These are phyloP conservation scores for Trapa bicornis DNA, from an alignment of 345 rosid species.

Conservation along the genomic window DNA sequence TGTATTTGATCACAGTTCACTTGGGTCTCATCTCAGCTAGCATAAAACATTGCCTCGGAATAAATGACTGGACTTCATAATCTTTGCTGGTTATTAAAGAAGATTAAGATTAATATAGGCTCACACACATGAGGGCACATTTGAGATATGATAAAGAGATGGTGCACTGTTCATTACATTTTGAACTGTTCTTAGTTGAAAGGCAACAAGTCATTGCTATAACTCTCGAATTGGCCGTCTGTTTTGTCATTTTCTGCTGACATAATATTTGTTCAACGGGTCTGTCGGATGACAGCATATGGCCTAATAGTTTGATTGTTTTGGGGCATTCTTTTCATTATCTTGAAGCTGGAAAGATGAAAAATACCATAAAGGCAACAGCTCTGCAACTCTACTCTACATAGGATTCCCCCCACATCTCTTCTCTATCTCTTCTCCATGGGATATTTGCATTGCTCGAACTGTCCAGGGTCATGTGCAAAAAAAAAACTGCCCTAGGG, in stretches of 20 bases:
- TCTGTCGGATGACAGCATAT: neutral
- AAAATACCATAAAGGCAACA: neutral
- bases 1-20: too few species aligned
- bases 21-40: too few species aligned
- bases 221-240: neutral
- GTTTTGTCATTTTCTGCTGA: constrained; percentile 2
- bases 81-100: too few species aligned
- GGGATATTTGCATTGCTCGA: too few species aligned
- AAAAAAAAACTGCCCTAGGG: too few species aligned
- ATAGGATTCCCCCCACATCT: neutral
- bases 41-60: too few species aligned
- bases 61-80: too few species aligned
- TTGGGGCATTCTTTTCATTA: neutral
- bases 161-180: neutral
- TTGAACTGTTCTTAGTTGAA: neutral
- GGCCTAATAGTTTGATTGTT: neutral
- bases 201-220: neutral
- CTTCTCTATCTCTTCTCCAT: too few species aligned
- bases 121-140: too few species aligned
- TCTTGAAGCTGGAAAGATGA: constrained; percentile 1
- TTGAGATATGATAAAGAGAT: neutral
- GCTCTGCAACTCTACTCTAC: neutral
- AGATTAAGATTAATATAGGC: too few species aligned
- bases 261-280: neutral
- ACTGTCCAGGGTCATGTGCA: too few species aligned